A percentile compares a stretch with the other conserved stretches of the same genome.
Conservation (phyloP, 148 eudicot species). For the Amaranthus hypochondriacus region DNA sequence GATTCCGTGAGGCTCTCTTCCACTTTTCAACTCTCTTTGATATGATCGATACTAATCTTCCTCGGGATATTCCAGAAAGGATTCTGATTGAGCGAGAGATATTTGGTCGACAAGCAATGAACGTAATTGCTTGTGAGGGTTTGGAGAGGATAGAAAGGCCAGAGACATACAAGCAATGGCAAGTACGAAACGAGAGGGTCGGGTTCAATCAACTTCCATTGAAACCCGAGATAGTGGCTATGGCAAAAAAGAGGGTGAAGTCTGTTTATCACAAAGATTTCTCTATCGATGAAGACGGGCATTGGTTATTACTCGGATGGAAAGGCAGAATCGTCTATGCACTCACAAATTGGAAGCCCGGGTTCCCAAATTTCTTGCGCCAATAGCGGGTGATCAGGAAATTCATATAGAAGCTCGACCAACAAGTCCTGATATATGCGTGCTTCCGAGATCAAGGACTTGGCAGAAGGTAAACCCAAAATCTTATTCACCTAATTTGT, state of each 20-base stretch:
- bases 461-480: conserved; percentile 11
- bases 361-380: not conserved
- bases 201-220: conserved; percentile 61
- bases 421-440: not conserved
- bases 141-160: conserved; percentile 77
- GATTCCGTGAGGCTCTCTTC: conserved; percentile 74
- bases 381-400: not conserved
- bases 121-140: conserved; percentile 77
- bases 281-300: conserved; percentile 61
- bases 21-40: conserved; percentile 73
- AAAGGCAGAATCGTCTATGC: conserved; percentile 61
- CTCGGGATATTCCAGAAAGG: conserved; percentile 61
- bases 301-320: conserved; percentile 79
- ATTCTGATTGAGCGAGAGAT: conserved; percentile 58
- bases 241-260: conserved; percentile 45
- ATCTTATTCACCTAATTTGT: not conserved
- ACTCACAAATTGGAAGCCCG: conserved; percentile 61
- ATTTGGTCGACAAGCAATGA: conserved; percentile 65
- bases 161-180: conserved; percentile 90
- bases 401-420: not conserved
- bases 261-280: conserved; percentile 62
- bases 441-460: conserved; percentile 3
- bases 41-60: conserved; percentile 61
- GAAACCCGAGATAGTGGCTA: conserved; percentile 41
- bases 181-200: conserved; percentile 56